Evolutionary conservation across 768 basidiomycete genomes (phyloP).

Genomic region (Cystobasidium tubakii): DNA sequence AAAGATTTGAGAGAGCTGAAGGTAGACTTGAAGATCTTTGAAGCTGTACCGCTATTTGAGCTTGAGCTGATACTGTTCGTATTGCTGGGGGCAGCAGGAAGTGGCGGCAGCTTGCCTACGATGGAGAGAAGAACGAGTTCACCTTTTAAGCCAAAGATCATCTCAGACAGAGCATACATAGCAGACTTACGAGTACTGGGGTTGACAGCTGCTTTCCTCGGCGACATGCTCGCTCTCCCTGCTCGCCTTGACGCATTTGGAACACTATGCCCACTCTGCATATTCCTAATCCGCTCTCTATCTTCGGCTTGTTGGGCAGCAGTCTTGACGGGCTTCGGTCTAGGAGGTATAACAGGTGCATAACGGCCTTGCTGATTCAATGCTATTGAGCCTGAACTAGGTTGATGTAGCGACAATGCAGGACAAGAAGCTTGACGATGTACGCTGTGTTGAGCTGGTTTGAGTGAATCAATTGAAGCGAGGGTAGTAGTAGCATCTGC

Average conservation of each 20-base stretch:
- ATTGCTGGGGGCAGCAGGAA: neutral
- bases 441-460: neutral
- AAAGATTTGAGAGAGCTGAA: conserved; percentile 10
- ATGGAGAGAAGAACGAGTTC: too few species aligned
- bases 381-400: neutral
- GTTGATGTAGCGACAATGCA: neutral
- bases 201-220: conserved; percentile 1
- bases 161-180: too few species aligned
- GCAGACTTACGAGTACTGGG: neutral
- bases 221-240: neutral
- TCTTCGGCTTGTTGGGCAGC: conserved; percentile 15
- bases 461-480: neutral
- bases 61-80: neutral
- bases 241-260: neutral
- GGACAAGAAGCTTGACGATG: conserved; percentile 9
- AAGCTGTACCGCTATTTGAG: neutral
- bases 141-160: too few species aligned
- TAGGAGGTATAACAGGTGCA: conserved; percentile 12
- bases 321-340: conserved; percentile 5
- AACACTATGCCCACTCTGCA: neutral
- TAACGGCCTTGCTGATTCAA: conserved; percentile 10
- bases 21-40: neutral
- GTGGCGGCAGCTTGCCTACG: neutral
- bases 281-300: neutral
- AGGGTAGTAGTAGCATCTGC: neutral